phyloP scores from a whole-genome alignment of 2,329 filamentous ascomycete genomes.

The Emericellopsis cladophorae region DNA sequence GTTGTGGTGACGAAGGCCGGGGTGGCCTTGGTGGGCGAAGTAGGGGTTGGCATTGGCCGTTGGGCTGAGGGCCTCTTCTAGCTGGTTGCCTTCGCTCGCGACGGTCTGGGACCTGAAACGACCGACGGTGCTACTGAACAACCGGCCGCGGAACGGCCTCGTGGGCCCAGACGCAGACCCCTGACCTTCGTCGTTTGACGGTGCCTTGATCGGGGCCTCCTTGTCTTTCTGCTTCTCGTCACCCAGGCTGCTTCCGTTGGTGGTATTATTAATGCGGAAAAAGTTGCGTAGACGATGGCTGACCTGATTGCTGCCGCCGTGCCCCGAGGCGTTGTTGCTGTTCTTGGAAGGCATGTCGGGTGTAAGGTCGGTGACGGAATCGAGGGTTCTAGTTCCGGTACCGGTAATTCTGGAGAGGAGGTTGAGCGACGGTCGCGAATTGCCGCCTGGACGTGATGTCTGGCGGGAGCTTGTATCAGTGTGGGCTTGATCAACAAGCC shows the following conservation, averaged over 20 bases:
- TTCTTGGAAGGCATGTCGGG: conserved; percentile 9
- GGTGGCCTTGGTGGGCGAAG: conserved; percentile 91
- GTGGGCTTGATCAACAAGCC: conserved; percentile 16
- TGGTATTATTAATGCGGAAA: conserved; percentile 51
- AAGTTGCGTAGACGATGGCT: conserved; percentile 59
- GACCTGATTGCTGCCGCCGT: conserved; percentile 41
- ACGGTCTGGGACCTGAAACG: conserved; percentile 84
- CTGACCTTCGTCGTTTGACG: neutral
- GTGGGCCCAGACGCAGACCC: neutral
- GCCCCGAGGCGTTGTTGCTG: conserved; percentile 34
- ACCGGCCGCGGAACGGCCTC: conserved; percentile 64
- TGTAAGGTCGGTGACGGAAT: conserved; percentile 1
- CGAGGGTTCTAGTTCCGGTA: too few species aligned
- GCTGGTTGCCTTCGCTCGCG: conserved; percentile 79
- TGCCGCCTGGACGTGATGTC: neutral
- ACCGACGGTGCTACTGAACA: conserved; percentile 75
- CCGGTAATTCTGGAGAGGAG: neutral
- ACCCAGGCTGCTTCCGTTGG: conserved; percentile 19
- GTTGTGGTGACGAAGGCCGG: conserved; percentile 86
- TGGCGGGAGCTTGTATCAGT: too few species aligned
- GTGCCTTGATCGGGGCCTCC: neutral
- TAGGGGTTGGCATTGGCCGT: conserved; percentile 95
- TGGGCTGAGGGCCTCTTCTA: conserved; percentile 82
- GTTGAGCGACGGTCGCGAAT: neutral
- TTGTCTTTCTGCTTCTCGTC: conserved; percentile 22